Percentiles rank a stretch among this genome's conserved stretches.
phyloP scores from a whole-genome alignment of 441 rosid genomes.

The Croton laevigatus region DNA sequence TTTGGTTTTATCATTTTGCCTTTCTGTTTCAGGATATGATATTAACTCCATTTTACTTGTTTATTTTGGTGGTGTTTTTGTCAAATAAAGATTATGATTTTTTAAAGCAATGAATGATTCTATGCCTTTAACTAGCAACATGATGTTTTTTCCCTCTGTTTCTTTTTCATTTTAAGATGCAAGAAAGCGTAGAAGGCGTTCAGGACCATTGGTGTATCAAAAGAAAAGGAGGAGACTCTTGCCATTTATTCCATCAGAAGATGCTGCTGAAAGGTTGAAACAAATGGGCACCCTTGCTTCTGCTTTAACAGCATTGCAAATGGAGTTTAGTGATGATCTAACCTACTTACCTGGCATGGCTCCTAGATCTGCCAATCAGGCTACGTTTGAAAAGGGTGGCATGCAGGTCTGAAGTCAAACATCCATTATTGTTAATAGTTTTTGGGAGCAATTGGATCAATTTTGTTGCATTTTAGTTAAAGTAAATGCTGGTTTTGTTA shows the following conservation, averaged over 20 bases:
- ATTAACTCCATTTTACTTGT: background rate
- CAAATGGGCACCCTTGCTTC: constrained; percentile 77
- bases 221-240: constrained; percentile 67
- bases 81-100: too few species aligned
- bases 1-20: background rate
- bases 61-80: too few species aligned
- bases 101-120: too few species aligned
- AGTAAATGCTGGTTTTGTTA: constrained; percentile 18
- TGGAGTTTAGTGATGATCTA: constrained; percentile 64
- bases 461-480: constrained; percentile 11
- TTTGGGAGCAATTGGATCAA: background rate
- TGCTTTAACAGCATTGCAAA: constrained; percentile 64
- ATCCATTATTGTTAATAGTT: background rate
- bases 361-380: constrained; percentile 67
- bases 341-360: constrained; percentile 61
- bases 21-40: background rate
- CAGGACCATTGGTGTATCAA: constrained; percentile 59
- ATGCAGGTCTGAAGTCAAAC: constrained; percentile 59
- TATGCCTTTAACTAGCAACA: constrained; percentile 2
- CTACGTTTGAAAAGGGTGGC: constrained; percentile 68
- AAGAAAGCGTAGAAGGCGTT: constrained; percentile 58
- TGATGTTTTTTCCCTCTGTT: constrained; percentile 17
- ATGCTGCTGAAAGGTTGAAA: constrained; percentile 46
- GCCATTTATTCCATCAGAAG: constrained; percentile 67
- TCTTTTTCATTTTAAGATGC: constrained; percentile 31